A percentile compares a stretch with the other conserved stretches of the same genome.
phyloP scores from a whole-genome alignment of 2,329 filamentous ascomycete species.

The Berkeleyomyces basicola region DNA sequence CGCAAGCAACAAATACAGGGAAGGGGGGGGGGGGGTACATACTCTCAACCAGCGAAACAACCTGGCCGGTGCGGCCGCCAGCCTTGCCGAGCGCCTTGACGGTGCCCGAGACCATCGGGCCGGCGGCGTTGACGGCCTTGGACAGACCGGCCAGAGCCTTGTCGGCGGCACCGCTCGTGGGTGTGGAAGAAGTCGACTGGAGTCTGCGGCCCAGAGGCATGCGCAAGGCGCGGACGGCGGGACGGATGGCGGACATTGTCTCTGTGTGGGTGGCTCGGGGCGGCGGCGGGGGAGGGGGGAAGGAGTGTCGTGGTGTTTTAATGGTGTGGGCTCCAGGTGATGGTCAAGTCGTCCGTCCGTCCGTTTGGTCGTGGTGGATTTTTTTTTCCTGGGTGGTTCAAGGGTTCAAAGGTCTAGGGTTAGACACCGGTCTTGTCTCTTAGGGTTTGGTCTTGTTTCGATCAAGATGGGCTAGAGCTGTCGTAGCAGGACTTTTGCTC shows the following conservation, averaged over 20 bases:
- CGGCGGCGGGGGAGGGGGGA: not conserved
- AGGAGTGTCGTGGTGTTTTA: not conserved
- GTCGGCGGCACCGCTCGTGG: slow-evolving; percentile 23
- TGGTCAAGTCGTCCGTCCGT: not conserved
- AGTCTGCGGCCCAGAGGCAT: slow-evolving; percentile 37
- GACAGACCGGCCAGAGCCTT: slow-evolving; percentile 65
- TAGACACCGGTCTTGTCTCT: no score
- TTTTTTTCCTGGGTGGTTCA: not conserved
- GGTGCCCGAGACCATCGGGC: slow-evolving; percentile 57
- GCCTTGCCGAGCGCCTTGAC: slow-evolving; percentile 58
- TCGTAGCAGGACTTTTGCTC: not conserved
- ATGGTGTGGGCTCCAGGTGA: not conserved
- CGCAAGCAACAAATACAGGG: not conserved
- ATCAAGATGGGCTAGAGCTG: not conserved
- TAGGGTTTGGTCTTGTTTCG: not conserved
- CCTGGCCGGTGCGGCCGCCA: slow-evolving; percentile 66
- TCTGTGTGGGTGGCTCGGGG: not conserved
- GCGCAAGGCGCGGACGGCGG: slow-evolving; percentile 28
- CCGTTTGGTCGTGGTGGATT: not conserved
- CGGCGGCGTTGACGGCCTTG: slow-evolving; percentile 63
- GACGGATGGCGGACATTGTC: slow-evolving; percentile 19
- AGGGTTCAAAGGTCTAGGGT: not conserved
- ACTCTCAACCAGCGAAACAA: slow-evolving; percentile 77
- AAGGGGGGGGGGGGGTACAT: slow-evolving; percentile 26
- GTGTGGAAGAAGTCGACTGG: slow-evolving; percentile 38